Conservation (phyloP, 495 filamentous ascomycete genomes). For the Aspergillus incahuasiensis region DNA sequence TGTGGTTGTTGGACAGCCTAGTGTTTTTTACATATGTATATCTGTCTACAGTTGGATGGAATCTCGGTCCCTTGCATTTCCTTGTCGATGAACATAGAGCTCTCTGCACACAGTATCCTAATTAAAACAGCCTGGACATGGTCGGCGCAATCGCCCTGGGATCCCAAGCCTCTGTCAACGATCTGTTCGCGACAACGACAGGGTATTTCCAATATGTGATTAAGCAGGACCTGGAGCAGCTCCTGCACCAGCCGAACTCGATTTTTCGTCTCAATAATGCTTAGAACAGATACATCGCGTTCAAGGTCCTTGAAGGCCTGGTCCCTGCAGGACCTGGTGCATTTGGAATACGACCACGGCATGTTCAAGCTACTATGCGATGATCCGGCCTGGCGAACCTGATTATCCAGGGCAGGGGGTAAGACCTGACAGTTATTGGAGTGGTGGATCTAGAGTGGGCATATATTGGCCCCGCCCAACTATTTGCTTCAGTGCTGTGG, state of each 20-base stretch:
- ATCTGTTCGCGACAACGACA: conserved; percentile 24
- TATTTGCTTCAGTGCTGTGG: conserved; percentile 33
- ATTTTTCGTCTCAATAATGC: conserved; percentile 18
- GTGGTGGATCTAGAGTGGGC: conserved; percentile 36
- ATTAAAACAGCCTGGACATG: too few species aligned
- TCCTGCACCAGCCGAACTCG: conserved; percentile 31
- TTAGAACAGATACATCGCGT: conserved; percentile 21
- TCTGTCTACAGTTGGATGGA: background rate
- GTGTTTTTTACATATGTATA: background rate
- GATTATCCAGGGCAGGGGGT: conserved; percentile 26
- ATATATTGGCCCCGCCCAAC: conserved; percentile 33
- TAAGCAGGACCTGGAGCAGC: conserved; percentile 31
- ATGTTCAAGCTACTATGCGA: conserved; percentile 36
- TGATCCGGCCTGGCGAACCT: conserved; percentile 32
- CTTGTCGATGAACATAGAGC: too few species aligned
- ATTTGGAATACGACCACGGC: conserved; percentile 24
- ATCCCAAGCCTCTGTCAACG: too few species aligned
- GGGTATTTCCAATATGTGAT: conserved; percentile 32
- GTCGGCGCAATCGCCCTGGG: too few species aligned
- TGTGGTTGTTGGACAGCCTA: background rate
- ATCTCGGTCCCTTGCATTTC: too few species aligned
- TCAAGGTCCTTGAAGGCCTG: conserved; percentile 24
- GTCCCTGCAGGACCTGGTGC: conserved; percentile 17
- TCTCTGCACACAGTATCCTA: too few species aligned
- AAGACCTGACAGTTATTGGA: conserved; percentile 31